Percentiles rank a stretch among this genome's conserved stretches.
phyloP scores from a whole-genome alignment of 306 rosid genomes.

The Vicia villosa region DNA sequence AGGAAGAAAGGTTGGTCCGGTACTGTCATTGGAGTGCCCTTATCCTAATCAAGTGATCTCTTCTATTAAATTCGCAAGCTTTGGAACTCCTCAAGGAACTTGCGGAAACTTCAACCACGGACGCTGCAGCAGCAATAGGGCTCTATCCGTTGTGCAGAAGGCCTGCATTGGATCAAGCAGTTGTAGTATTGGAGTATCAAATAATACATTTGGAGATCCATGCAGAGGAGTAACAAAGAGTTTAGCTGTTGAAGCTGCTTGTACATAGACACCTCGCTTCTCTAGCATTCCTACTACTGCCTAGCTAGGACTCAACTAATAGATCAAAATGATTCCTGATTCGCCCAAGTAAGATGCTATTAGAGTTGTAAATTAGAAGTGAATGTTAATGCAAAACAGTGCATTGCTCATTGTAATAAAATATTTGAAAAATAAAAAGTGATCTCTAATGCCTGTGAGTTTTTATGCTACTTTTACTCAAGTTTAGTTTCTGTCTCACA shows the following conservation, averaged over 20 bases:
- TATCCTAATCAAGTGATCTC: slow-evolving; percentile 72
- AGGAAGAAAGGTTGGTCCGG: slow-evolving; percentile 47
- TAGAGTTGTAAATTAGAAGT: slow-evolving; percentile 11
- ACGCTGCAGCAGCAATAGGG: slow-evolving; percentile 61
- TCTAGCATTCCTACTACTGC: slow-evolving; percentile 9
- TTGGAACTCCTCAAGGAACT: slow-evolving; percentile 74
- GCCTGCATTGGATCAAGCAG: slow-evolving; percentile 83
- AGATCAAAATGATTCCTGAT: slow-evolving; percentile 35
- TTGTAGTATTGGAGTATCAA: slow-evolving; percentile 68
- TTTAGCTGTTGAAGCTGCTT: slow-evolving; percentile 89
- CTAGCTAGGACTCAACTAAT: neutral
- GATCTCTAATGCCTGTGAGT: neutral
- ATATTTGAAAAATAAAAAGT: neutral
- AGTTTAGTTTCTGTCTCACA: neutral
- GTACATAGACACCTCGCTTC: slow-evolving; percentile 45
- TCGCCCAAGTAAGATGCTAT: slow-evolving; percentile 23
- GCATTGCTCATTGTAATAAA: neutral
- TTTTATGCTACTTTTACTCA: slow-evolving; percentile 2
- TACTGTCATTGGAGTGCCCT: slow-evolving; percentile 73
- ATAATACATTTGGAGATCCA: slow-evolving; percentile 65
- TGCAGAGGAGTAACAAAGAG: slow-evolving; percentile 71
- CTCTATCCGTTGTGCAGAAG: slow-evolving; percentile 73
- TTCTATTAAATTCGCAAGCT: slow-evolving; percentile 86
- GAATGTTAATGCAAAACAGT: slow-evolving; percentile 1
- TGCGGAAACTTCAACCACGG: slow-evolving; percentile 81